Evolutionary conservation across 2,329 filamentous ascomycete genomes (phyloP).

Genomic region (Alternaria incomplexa): DNA sequence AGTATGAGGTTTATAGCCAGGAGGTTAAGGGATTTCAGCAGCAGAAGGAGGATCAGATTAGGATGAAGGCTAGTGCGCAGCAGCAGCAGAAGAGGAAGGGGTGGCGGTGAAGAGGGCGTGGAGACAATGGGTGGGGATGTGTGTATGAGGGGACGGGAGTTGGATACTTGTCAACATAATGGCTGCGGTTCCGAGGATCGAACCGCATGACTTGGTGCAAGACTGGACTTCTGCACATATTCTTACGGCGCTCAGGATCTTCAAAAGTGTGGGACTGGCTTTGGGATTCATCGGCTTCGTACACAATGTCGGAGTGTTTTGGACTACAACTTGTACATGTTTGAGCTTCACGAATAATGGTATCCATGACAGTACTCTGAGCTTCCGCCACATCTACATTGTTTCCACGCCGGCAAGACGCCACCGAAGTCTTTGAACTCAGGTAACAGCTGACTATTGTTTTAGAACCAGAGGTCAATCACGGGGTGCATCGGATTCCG

Average conservation of each 20-base stretch:
- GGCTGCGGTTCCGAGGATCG: not conserved
- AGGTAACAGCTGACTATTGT: no score
- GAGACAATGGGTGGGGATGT: not conserved
- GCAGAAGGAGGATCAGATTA: constrained; percentile 34
- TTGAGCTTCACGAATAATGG: constrained; percentile 7
- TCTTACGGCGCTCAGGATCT: not conserved
- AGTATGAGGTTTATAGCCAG: constrained; percentile 46
- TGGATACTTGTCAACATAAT: not conserved
- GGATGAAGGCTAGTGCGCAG: constrained; percentile 21
- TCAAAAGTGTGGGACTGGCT: not conserved
- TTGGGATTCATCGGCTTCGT: not conserved
- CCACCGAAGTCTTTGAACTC: no score
- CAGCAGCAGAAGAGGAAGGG: constrained; percentile 19
- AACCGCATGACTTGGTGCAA: not conserved
- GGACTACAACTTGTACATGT: not conserved
- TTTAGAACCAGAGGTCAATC: no score
- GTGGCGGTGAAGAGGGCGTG: constrained; percentile 11
- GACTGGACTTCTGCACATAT: not conserved
- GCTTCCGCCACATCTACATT: no score
- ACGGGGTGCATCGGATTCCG: no score
- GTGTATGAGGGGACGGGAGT: not conserved
- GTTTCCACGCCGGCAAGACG: no score
- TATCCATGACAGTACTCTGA: not conserved
- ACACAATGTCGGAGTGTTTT: not conserved
- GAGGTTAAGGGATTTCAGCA: constrained; percentile 36